Evolutionary conservation across 257 asterid genomes (phyloP), one percentile per base, ranked within the genome.

Genomic region (Thymus mandschuricus): DNA sequence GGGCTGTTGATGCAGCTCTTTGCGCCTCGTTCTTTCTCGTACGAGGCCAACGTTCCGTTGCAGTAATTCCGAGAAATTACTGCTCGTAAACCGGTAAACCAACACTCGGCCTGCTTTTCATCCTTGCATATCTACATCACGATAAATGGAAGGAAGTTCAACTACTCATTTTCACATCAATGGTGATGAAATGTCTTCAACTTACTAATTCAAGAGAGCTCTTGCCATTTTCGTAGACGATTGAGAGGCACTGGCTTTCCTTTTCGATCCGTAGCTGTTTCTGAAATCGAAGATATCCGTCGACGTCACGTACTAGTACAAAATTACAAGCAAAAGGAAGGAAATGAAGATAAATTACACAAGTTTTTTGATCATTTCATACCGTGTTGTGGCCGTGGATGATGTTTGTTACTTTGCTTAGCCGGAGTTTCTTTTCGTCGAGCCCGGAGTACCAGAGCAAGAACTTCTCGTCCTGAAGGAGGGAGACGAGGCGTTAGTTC

Each of bases 1-100:
- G 77, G 77, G 60, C 77, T 73, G 66, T 29, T 55, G 28, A 64
- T 73, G n/a, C 77, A 73, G n/a, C 77, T 64, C n/a, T 64, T 72
- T 1, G 51, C 60, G 27, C 71, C 71, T 64, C 66, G 15, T 21
- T 64, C 60, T 34, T 43, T 54, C 57, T 55, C 64, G 33, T 50
- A 27, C n/a, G 76, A 48, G 29, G 29, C 46, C 12, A 10, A 10
- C 5, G 9, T 11, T 6, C 60, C 60, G 15, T 64, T 52, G 38
- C 65, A 29, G 50, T 41, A n/a, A 43, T 72, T 73, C 21, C 52
- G 10, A 4, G 66, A 73, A 41, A 73, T 44, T 43, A 73, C 52
- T 12, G 77, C 66, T 15, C 35, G 3, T 21, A 73, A 64, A 35
- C 77, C 77, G 2, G 64, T 33, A 21, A 64, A 73, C 77, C 77